Conservation (phyloP, 2,329 filamentous ascomycete species). For the Alternaria sp. region DNA sequence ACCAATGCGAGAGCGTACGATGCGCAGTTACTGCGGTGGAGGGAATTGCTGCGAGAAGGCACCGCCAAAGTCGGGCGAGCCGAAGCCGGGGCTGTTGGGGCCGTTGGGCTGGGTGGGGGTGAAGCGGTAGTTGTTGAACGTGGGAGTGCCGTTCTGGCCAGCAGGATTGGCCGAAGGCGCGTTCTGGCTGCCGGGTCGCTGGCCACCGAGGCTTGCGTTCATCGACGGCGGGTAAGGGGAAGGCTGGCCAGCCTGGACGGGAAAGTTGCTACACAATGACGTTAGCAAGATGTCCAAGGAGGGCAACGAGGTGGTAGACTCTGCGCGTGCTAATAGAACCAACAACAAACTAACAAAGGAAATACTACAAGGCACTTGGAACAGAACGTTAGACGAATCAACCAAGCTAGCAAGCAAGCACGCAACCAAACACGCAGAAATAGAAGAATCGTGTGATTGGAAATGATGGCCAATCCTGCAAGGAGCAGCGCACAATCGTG, state of each 20-base stretch:
- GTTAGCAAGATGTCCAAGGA: constrained; percentile 1
- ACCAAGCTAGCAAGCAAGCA: constrained; percentile 34
- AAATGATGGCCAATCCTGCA: constrained; percentile 46
- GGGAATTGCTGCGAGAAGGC: constrained; percentile 22
- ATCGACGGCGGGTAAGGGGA: constrained; percentile 5
- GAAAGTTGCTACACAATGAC: background rate
- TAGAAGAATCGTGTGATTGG: constrained; percentile 43
- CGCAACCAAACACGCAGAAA: constrained; percentile 33
- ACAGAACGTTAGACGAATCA: constrained; percentile 27
- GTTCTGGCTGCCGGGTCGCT: background rate
- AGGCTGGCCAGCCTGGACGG: constrained; percentile 2
- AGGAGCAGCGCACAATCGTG: constrained; percentile 31
- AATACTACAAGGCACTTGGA: constrained; percentile 11
- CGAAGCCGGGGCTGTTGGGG: constrained; percentile 6
- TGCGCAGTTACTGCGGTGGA: background rate
- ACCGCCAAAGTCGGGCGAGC: constrained; percentile 7
- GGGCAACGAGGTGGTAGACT: background rate
- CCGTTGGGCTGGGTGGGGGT: constrained; percentile 4
- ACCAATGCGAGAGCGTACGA: background rate
- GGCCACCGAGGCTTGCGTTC: constrained; percentile 3
- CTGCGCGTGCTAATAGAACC: background rate
- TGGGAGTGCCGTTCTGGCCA: background rate
- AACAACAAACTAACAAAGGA: constrained; percentile 3
- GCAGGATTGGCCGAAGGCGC: background rate
- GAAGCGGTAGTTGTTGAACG: background rate